Conservation (phyloP, 2,329 filamentous ascomycete genomes). For the Nemania bipapillata region DNA sequence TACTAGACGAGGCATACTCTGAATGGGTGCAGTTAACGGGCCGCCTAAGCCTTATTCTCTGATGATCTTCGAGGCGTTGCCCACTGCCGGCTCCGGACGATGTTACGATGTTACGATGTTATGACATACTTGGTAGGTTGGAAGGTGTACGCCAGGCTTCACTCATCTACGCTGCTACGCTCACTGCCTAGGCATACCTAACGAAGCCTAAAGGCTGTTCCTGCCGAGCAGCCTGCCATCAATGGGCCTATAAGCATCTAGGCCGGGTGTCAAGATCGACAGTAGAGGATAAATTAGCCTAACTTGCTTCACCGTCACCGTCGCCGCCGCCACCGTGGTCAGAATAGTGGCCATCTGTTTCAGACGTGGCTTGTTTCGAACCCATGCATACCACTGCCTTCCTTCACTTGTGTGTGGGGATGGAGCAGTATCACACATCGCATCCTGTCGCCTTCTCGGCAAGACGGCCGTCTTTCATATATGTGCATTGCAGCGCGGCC, state of each 20-base stretch:
- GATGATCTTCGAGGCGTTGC: constrained; percentile 25
- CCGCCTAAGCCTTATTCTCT: constrained; percentile 1
- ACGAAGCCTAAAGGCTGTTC: constrained; percentile 25
- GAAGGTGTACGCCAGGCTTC: not conserved
- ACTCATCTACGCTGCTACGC: not conserved
- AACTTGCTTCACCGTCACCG: constrained; percentile 13
- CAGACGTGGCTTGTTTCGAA: constrained; percentile 28
- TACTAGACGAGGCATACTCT: constrained; percentile 31
- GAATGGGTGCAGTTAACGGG: not conserved
- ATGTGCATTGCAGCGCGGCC: not conserved
- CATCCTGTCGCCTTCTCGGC: not conserved
- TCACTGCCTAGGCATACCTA: constrained; percentile 16
- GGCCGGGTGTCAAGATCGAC: constrained; percentile 10
- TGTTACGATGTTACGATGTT: constrained; percentile 10
- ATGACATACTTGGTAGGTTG: constrained; percentile 7
- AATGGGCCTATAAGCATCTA: too few relatives aligned
- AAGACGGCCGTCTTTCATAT: constrained; percentile 9
- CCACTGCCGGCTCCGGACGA: not conserved
- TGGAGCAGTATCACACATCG: constrained; percentile 18
- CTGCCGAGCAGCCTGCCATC: not conserved
- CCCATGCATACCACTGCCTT: constrained; percentile 27
- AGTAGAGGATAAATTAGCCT: constrained; percentile 26
- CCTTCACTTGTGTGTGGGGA: constrained; percentile 29
- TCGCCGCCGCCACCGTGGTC: constrained; percentile 25
- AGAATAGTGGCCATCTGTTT: constrained; percentile 26